Evolutionary conservation across 441 rosid species (phyloP).

Genomic region (Populus tomentosa): DNA sequence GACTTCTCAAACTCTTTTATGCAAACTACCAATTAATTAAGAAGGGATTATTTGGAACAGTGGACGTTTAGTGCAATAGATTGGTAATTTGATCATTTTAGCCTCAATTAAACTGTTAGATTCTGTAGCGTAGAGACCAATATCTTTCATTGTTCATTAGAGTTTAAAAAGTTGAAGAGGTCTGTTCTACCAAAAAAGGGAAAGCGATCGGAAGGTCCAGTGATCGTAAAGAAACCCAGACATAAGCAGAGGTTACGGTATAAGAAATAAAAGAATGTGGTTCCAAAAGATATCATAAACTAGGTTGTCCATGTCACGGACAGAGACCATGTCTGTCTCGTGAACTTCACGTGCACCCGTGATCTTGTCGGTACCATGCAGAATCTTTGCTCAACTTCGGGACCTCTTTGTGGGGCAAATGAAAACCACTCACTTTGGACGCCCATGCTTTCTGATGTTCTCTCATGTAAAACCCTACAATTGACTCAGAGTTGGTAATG

Average conservation of each 20-base stretch:
- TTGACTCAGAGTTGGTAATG: too few relatives aligned
- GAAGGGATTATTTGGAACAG: too few relatives aligned
- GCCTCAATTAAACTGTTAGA: neutral
- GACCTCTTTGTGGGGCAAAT: neutral
- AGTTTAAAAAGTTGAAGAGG: neutral
- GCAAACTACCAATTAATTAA: too few relatives aligned
- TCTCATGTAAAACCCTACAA: too few relatives aligned
- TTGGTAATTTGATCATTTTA: conserved; percentile 2
- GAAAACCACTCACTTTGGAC: neutral
- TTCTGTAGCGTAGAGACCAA: neutral
- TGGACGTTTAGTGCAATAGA: too few relatives aligned
- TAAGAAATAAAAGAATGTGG: conserved; percentile 27
- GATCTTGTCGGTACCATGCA: conserved; percentile 24
- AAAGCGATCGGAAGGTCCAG: conserved; percentile 9
- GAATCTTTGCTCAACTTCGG: neutral
- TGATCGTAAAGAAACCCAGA: neutral
- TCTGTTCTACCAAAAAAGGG: neutral
- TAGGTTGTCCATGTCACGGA: conserved; percentile 38
- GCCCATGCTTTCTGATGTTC: neutral
- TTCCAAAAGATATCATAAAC: conserved; percentile 20
- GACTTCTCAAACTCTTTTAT: too few relatives aligned
- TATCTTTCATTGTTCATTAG: neutral
- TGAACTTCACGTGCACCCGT: conserved; percentile 35
- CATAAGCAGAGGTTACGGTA: conserved; percentile 16
- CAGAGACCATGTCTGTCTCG: conserved; percentile 31